Conservation (phyloP, 2,329 filamentous ascomycete genomes). For the Fusarium xylarioides region DNA sequence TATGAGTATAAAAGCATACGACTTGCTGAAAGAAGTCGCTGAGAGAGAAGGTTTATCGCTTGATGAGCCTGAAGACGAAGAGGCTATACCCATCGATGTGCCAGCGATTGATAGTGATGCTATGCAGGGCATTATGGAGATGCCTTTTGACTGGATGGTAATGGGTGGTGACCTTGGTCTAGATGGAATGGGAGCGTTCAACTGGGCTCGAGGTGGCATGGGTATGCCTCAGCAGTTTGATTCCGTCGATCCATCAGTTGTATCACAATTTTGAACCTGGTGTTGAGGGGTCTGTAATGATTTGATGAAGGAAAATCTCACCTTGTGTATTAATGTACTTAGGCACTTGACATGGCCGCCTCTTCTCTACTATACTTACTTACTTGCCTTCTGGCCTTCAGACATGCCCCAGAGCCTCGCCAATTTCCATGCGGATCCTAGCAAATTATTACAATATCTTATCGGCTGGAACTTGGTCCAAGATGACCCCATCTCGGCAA, state of each 20-base stretch:
- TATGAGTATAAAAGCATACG: conserved; percentile 42
- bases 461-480: neutral
- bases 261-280: conserved; percentile 19
- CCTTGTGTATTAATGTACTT: neutral
- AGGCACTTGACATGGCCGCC: neutral
- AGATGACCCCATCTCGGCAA: neutral
- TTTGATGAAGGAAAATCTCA: conserved; percentile 5
- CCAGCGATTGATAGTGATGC: conserved; percentile 9
- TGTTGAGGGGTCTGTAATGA: neutral
- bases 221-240: conserved; percentile 23
- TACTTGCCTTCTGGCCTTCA: neutral
- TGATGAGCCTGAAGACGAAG: conserved; percentile 14
- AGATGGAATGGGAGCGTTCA: conserved; percentile 34
- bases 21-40: conserved; percentile 48
- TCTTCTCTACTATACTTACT: neutral
- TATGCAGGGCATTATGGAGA: conserved; percentile 40
- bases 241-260: conserved; percentile 26
- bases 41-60: conserved; percentile 34
- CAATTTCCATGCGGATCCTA: neutral
- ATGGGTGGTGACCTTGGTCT: conserved; percentile 33
- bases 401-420: neutral
- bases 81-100: neutral
- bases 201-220: conserved; percentile 20
- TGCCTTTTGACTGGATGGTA: conserved; percentile 40
- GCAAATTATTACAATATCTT: neutral